Evolutionary conservation across 1,139 yeast species (phyloP).

Genomic region (Diutina rugosa): DNA sequence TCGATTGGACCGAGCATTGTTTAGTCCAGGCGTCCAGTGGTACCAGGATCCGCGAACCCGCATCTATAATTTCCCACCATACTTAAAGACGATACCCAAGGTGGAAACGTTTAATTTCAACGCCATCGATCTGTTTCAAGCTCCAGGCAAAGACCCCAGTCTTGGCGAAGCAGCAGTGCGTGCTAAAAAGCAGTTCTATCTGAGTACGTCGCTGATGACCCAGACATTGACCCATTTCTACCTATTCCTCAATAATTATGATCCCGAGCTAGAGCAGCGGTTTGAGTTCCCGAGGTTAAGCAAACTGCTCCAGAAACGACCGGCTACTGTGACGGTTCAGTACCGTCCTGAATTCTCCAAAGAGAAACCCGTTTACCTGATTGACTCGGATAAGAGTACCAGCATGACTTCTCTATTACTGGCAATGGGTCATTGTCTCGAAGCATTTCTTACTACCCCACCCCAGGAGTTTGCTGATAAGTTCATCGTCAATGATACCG

Average conservation of each 20-base stretch:
- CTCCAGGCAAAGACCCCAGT: constrained; percentile 52
- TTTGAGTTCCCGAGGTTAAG: constrained; percentile 25
- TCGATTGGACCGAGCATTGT: constrained; percentile 53
- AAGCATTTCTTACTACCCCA: constrained; percentile 54
- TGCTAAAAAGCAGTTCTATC: constrained; percentile 35
- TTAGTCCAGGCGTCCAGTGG: constrained; percentile 76
- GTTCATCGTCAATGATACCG: constrained; percentile 2
- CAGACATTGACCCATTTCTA: constrained; percentile 65
- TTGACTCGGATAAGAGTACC: constrained; percentile 59
- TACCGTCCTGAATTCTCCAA: not conserved
- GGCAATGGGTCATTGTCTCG: constrained; percentile 67
- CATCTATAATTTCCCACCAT: constrained; percentile 57
- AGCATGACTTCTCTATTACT: constrained; percentile 66
- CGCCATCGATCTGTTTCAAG: constrained; percentile 40
- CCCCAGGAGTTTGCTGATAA: constrained; percentile 31
- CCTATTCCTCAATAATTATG: constrained; percentile 46
- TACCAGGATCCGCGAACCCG: constrained; percentile 67
- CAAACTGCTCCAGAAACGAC: constrained; percentile 18
- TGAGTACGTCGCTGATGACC: constrained; percentile 88
- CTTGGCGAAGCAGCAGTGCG: constrained; percentile 37
- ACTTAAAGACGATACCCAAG: constrained; percentile 48
- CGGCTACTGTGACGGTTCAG: constrained; percentile 30
- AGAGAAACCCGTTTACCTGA: constrained; percentile 32
- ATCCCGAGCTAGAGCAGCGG: constrained; percentile 8
- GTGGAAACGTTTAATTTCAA: constrained; percentile 57